Evolutionary conservation across 1,284 basidiomycete genomes (phyloP).

Genomic region (Ceratobasidium sp.): DNA sequence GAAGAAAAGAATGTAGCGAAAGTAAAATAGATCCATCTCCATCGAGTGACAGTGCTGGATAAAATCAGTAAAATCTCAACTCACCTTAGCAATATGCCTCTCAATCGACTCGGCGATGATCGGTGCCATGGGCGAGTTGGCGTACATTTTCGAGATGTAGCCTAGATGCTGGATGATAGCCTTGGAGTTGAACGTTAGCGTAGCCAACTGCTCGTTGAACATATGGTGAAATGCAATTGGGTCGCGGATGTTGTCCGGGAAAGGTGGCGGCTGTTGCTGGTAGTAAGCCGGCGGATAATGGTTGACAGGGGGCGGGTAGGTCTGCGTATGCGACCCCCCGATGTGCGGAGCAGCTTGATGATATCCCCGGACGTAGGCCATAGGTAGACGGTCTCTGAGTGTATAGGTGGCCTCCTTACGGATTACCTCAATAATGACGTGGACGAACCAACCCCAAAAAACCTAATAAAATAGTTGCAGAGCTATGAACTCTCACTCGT

Average conservation of each 20-base stretch:
- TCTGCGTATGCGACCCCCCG: slow-evolving; percentile 25
- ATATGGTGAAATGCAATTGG: slow-evolving; percentile 79
- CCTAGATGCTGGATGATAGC: slow-evolving; percentile 97
- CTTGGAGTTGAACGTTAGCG: slow-evolving; percentile 95
- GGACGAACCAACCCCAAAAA: slow-evolving; percentile 39
- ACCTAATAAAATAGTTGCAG: slow-evolving; percentile 31
- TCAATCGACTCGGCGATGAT: slow-evolving; percentile 91
- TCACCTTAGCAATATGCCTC: slow-evolving; percentile 88
- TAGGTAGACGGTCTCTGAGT: slow-evolving; percentile 12
- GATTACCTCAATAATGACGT: slow-evolving; percentile 44
- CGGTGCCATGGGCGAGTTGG: slow-evolving; percentile 84
- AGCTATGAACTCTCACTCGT: slow-evolving; percentile 44
- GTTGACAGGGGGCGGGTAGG: slow-evolving; percentile 30
- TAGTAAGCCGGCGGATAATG: slow-evolving; percentile 37
- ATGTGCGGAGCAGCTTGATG: slow-evolving; percentile 8
- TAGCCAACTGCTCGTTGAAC: slow-evolving; percentile 72
- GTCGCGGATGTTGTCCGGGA: slow-evolving; percentile 58
- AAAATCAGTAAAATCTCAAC: slow-evolving; percentile 58
- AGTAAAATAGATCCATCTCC: slow-evolving; percentile 21
- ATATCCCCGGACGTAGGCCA: slow-evolving; percentile 41
- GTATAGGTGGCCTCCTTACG: slow-evolving; percentile 27
- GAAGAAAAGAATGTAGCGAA: slow-evolving; percentile 12
- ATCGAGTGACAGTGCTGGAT: slow-evolving; percentile 16
- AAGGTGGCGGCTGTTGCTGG: slow-evolving; percentile 40
- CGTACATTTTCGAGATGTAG: slow-evolving; percentile 78